A percentile compares a stretch with the other conserved stretches of the same genome.
Evolutionary conservation across 768 basidiomycete genomes (phyloP).

Genomic region (Termitomyces eurrhizus): DNA sequence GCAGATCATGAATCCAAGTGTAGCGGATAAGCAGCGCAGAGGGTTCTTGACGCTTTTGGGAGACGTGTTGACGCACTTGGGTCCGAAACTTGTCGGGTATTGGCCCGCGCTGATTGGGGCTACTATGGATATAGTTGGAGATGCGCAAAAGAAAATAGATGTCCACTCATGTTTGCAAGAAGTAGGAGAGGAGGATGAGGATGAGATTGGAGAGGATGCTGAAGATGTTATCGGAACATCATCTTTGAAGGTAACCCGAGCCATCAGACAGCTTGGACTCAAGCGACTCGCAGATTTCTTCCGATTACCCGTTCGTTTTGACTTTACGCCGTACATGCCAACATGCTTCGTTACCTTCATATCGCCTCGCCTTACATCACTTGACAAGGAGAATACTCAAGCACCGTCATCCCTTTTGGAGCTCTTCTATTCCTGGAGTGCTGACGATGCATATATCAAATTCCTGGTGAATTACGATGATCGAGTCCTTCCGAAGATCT

Average conservation of each 20-base stretch:
- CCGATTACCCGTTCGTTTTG: conserved; percentile 65
- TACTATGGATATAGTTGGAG: conserved; percentile 59
- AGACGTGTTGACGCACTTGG: conserved; percentile 80
- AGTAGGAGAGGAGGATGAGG: conserved; percentile 27
- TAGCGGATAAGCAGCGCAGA: conserved; percentile 63
- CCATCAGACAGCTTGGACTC: conserved; percentile 77
- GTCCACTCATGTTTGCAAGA: conserved; percentile 19
- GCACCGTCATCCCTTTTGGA: conserved; percentile 87
- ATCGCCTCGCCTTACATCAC: conserved; percentile 69
- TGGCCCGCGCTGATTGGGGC: conserved; percentile 78
- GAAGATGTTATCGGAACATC: conserved; percentile 30
- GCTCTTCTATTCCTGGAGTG: conserved; percentile 76
- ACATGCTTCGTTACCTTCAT: conserved; percentile 69
- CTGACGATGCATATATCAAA: conserved; percentile 47
- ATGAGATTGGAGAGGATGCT: conserved; percentile 22
- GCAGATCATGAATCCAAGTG: conserved; percentile 20
- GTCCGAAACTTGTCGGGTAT: conserved; percentile 58
- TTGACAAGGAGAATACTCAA: conserved; percentile 88
- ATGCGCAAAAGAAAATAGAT: conserved; percentile 59
- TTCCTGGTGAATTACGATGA: conserved; percentile 71
- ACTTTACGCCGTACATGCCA: conserved; percentile 69
- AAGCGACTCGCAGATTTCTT: conserved; percentile 90
- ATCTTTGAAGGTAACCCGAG: conserved; percentile 45
- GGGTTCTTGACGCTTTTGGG: conserved; percentile 85
- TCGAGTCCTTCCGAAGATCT: conserved; percentile 69